Evolutionary conservation across 306 rosid genomes (phyloP), one percentile per base, ranked within the genome.

Genomic region (Gleditsia sinensis): DNA sequence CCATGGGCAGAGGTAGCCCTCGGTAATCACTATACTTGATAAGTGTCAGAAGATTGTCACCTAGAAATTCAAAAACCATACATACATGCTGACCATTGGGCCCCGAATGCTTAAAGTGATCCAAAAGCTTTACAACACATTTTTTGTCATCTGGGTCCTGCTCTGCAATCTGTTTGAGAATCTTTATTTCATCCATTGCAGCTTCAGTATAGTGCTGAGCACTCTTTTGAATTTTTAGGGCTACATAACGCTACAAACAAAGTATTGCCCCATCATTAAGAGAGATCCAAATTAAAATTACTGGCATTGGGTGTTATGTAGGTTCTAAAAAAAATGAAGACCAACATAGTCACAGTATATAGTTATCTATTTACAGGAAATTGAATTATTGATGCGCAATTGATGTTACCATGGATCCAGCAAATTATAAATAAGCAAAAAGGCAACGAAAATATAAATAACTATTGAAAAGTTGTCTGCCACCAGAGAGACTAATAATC

Each of bases 201-300:
- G 98, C 98, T 82, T 94, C 98, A 1, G 97, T 88, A 83, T 94
- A 94, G 84, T 94, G 98, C 72, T 90, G 93, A 64, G 97, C 98
- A 81, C 98, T 94, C 96, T 94, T 94, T 55, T 94, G 98, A 79
- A 94, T 93, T 78, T 94, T 94, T 71, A 94, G 82, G 72, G 98
- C 98, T 57, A 94, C 98, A 82, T 90, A 91, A n/a, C 84, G 82
- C 98, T 94, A 71, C 76, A 81, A 69, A 68, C 51, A 81, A 59
- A 66, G 24, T 63, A 75, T 72, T 25, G 0, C 30, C 32, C 7
- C 60, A 28, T 83, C 61, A 6, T 58, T 40, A 45, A 36, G 36
- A 65, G 49, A 66, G 30, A 49, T 65, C 28, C 5, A 68, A 63
- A 67, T 1, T 33, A 42, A 72, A 83, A 19, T 42, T 7, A 23